phyloP scores from a whole-genome alignment of 169 alveolate species.

The Plasmodium chabaudi region DNA sequence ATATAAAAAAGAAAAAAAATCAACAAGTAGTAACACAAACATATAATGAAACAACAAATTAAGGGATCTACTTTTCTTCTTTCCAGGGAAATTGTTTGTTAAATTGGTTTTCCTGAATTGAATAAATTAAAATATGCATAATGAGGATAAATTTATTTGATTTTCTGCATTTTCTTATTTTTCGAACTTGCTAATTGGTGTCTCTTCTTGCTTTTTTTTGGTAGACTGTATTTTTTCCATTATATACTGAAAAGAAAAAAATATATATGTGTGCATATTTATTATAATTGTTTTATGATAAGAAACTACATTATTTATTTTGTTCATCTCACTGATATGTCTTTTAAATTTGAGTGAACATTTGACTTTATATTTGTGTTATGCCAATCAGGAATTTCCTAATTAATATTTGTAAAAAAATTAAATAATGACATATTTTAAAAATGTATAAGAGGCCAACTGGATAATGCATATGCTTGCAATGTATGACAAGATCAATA shows the following conservation, averaged over 20 bases:
- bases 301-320: no score
- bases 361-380: conserved; percentile 35
- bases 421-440: neutral
- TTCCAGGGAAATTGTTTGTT: neutral
- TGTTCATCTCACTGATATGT: conserved; percentile 17
- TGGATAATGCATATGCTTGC: neutral
- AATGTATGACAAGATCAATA: neutral
- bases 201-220: conserved; percentile 30
- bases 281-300: no score
- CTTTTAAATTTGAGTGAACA: conserved; percentile 45
- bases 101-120: conserved; percentile 10
- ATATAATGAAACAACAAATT: neutral
- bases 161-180: neutral
- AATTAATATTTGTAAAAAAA: neutral
- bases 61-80: conserved; percentile 17
- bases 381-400: conserved; percentile 40
- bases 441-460: neutral
- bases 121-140: conserved; percentile 13
- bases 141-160: conserved; percentile 1
- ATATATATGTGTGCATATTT: neutral
- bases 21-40: neutral
- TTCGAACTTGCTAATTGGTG: neutral
- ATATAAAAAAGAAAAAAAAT: neutral
- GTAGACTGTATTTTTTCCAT: conserved; percentile 42
- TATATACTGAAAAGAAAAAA: conserved; percentile 8